Conservation (phyloP, 2,329 filamentous ascomycete species). For the Cadophora sp. region DNA sequence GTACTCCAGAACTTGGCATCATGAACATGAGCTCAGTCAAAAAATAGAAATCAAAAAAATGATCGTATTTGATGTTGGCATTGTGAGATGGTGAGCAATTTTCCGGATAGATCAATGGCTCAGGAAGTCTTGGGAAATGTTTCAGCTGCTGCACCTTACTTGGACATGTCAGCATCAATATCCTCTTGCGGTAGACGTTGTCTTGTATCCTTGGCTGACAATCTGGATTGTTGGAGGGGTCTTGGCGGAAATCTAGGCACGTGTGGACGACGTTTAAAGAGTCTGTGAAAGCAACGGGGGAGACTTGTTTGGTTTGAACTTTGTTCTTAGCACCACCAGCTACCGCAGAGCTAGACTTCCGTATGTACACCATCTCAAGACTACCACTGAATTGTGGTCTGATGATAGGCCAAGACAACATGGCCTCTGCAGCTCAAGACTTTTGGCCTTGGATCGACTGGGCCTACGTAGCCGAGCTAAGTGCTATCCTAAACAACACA, state of each 20-base stretch:
- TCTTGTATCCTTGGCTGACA: constrained; percentile 8
- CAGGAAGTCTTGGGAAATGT: not conserved
- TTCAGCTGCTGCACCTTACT: not conserved
- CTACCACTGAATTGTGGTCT: not conserved
- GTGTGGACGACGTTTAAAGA: constrained; percentile 8
- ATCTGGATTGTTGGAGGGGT: constrained; percentile 4
- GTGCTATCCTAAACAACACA: not conserved
- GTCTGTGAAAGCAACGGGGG: not conserved
- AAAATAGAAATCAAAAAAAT: constrained; percentile 38
- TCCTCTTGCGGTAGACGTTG: not conserved
- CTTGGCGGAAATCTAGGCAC: constrained; percentile 6
- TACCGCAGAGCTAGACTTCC: not conserved
- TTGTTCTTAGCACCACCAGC: constrained; percentile 1
- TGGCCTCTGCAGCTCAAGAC: constrained; percentile 21
- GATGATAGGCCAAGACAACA: constrained; percentile 17
- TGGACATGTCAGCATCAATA: not conserved
- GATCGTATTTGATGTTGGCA: constrained; percentile 4
- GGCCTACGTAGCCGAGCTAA: constrained; percentile 19
- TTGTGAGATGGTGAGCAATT: not conserved
- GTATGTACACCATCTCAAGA: not conserved
- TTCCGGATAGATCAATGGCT: not conserved
- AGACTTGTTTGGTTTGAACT: not conserved
- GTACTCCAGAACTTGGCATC: constrained; percentile 45
- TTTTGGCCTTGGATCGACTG: constrained; percentile 18
- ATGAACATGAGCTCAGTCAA: constrained; percentile 41